phyloP scores from a whole-genome alignment of 2,329 filamentous ascomycete species.

The Biscogniauxia marginata region DNA sequence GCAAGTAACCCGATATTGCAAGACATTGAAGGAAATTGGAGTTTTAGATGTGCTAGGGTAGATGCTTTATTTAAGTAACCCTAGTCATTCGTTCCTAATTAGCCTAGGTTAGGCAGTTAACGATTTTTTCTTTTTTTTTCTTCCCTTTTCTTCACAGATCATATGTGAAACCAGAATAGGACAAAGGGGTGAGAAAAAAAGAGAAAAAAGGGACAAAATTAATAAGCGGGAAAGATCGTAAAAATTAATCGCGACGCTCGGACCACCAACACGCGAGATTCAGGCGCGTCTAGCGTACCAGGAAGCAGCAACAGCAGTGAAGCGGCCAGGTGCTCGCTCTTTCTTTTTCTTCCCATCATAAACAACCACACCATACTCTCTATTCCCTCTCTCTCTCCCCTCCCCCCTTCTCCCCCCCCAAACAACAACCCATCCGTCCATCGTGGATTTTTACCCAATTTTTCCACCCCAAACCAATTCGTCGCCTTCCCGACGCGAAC shows the following conservation, averaged over 20 bases:
- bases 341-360: background rate
- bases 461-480: background rate
- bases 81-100: no score
- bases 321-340: background rate
- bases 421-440: background rate
- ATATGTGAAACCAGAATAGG: background rate
- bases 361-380: background rate
- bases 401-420: background rate
- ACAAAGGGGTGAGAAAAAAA: background rate
- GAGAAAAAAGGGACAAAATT: background rate
- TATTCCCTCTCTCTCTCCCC: background rate
- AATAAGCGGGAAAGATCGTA: background rate
- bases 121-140: no score
- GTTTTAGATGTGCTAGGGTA: no score
- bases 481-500: background rate
- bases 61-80: no score
- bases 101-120: no score
- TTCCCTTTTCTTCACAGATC: no score
- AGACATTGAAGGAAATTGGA: no score
- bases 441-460: background rate
- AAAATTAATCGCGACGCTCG: background rate
- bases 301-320: background rate
- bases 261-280: background rate
- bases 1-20: no score
- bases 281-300: background rate